These are phyloP conservation scores for Ascochyta koolunga DNA, from an alignment of 2,329 filamentous ascomycete genomes.

Conservation along the genomic window DNA sequence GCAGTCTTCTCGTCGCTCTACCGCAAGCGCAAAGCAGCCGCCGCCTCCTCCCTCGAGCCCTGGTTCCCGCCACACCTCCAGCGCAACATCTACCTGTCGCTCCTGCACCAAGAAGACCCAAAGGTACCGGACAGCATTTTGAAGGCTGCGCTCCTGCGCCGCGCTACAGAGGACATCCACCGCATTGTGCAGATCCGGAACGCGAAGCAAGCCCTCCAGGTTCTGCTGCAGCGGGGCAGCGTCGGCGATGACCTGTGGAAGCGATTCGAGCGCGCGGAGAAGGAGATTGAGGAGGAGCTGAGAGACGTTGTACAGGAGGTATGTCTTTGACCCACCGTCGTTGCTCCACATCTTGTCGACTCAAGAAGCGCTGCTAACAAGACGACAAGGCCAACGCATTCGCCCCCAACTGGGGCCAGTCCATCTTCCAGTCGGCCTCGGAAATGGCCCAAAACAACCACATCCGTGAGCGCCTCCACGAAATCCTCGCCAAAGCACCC, in stretches of 20 bases:
- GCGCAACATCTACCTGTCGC: slow-evolving; percentile 91
- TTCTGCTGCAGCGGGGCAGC: slow-evolving; percentile 84
- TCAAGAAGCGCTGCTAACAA: slow-evolving; percentile 17
- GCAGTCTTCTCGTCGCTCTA: slow-evolving; percentile 93
- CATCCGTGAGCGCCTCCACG: slow-evolving; percentile 75
- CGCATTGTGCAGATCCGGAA: slow-evolving; percentile 87
- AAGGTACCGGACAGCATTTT: slow-evolving; percentile 82
- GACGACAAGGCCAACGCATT: slow-evolving; percentile 81
- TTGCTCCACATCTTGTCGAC: slow-evolving; percentile 10
- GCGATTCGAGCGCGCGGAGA: slow-evolving; percentile 87
- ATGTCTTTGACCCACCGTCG: slow-evolving; percentile 30
- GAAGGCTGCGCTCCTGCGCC: slow-evolving; percentile 84
- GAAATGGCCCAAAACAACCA: slow-evolving; percentile 88
- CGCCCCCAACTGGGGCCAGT: slow-evolving; percentile 85
- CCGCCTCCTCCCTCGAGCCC: slow-evolving; percentile 83
- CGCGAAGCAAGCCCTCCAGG: slow-evolving; percentile 85
- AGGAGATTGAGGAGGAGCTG: slow-evolving; percentile 96
- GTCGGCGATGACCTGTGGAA: slow-evolving; percentile 97
- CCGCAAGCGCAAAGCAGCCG: slow-evolving; percentile 82
- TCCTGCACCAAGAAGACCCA: slow-evolving; percentile 78
- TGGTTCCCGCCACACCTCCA: slow-evolving; percentile 94
- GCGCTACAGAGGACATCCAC: slow-evolving; percentile 91
- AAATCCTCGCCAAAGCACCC: slow-evolving; percentile 72
- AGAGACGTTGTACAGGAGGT: slow-evolving; percentile 94
- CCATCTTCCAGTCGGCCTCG: slow-evolving; percentile 96